Base-by-base conservation (phyloP, 1,284 basidiomycete genomes). In the Papiliotrema flavescens region DNA sequence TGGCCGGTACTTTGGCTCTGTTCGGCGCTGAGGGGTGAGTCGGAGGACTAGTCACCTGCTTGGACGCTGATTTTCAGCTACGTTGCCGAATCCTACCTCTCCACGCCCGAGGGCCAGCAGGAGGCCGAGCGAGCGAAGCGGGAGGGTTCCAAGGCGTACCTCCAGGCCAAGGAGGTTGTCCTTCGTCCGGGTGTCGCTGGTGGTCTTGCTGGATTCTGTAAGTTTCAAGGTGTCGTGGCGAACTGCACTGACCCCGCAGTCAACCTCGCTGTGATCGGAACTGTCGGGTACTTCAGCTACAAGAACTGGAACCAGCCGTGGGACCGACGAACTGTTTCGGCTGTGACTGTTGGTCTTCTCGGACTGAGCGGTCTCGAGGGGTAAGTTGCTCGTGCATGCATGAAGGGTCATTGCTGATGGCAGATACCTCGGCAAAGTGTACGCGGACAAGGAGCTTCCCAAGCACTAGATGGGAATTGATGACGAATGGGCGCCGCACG, bases 301-400 rank as follows among this genome's bases (percentile, higher is more conserved):
- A 70, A 76, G 52, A 80, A 89, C 74, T 90, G 89, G 87, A 69
- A 79, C 75, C 74, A 76, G 54, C 82, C 82, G 14, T 91, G 89
- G 89, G 87, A 91, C 73, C 78, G 82, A 59, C 80, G 84, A 19
- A 73, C 80, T 11, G 82, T 91, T 7, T 84, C 84, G 22, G 82
- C 82, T 8, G 77, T 87, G 26, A 79, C 83, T 9, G 81, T 84
- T 47, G 87, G 86, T 15, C 73, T 92, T 6, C 60, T 87, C 20
- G 79, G 82, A 1, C 76, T 90, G 22, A 85, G 84, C 76, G 81
- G 82, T 37, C 80, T 83, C 40, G 88, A 90, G 79, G 85, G 85
- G 85, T 89, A 65, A 74, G 83, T 73, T 20, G 20, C 34, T 23
- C 39, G 22, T 15, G 13, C 36, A 2, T 26, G 2, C 5, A 36